These are phyloP conservation scores for Penicillium sp. DNA, from an alignment of 2,329 filamentous ascomycete species.

Conservation along the genomic window DNA sequence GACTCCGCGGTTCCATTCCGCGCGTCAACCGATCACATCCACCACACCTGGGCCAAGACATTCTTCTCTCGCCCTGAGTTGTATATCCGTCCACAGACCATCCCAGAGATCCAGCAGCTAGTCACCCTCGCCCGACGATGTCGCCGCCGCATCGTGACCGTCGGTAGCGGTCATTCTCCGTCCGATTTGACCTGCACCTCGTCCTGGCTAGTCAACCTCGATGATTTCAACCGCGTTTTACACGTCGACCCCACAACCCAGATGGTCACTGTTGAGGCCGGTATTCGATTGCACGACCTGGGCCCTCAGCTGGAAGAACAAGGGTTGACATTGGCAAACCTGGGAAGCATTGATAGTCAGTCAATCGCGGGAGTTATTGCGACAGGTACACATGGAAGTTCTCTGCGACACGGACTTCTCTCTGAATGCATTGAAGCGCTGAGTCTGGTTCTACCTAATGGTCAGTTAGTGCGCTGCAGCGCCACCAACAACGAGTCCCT, in stretches of 20 bases:
- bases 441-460: constrained; percentile 79
- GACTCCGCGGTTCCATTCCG: constrained; percentile 71
- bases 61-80: constrained; percentile 88
- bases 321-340: constrained; percentile 82
- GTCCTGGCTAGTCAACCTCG: constrained; percentile 91
- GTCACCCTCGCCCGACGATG: constrained; percentile 78
- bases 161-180: constrained; percentile 91
- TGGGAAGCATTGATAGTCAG: constrained; percentile 94
- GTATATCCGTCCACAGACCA: constrained; percentile 78
- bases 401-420: constrained; percentile 76
- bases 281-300: constrained; percentile 76
- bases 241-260: constrained; percentile 65
- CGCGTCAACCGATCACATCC: constrained; percentile 68
- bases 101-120: constrained; percentile 79
- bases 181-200: constrained; percentile 90
- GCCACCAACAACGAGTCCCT: constrained; percentile 68
- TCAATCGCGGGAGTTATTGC: constrained; percentile 88
- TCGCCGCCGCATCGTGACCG: constrained; percentile 76
- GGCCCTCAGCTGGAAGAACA: constrained; percentile 70
- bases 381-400: constrained; percentile 91
- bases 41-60: constrained; percentile 93
- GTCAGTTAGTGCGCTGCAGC: constrained; percentile 69
- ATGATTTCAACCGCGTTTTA: constrained; percentile 73
- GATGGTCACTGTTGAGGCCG: constrained; percentile 77
- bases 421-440: constrained; percentile 74